Percentiles rank a stretch among this genome's conserved stretches.
Conservation (phyloP, 495 filamentous ascomycete genomes). For the Penicillium coprophilum region DNA sequence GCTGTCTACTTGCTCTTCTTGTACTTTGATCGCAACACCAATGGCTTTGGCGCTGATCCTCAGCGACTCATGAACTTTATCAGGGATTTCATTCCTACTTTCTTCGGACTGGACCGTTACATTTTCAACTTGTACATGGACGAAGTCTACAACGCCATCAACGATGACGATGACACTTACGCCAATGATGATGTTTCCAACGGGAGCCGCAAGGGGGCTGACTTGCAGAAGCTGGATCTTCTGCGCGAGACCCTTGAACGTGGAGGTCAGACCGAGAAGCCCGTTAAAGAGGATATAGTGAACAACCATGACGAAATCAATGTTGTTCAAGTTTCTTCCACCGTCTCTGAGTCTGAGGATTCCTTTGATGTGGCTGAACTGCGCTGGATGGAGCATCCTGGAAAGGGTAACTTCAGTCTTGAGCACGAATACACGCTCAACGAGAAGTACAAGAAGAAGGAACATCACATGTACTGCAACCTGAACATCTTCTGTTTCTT, state of each 20-base stretch:
- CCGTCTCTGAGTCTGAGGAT: slow-evolving; percentile 49
- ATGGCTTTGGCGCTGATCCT: slow-evolving; percentile 68
- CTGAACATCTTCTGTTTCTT: slow-evolving; percentile 90
- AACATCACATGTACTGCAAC: slow-evolving; percentile 87
- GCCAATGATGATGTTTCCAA: slow-evolving; percentile 50
- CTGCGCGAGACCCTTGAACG: slow-evolving; percentile 83
- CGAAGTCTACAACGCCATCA: slow-evolving; percentile 62
- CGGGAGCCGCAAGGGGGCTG: slow-evolving; percentile 57
- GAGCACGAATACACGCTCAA: slow-evolving; percentile 71
- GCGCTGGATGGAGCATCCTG: slow-evolving; percentile 62
- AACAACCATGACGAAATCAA: slow-evolving; percentile 87
- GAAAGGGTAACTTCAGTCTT: slow-evolving; percentile 49
- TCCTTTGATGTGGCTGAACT: slow-evolving; percentile 45
- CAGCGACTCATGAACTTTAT: slow-evolving; percentile 78
- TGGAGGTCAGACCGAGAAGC: slow-evolving; percentile 53
- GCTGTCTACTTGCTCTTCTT: slow-evolving; percentile 76
- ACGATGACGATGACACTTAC: slow-evolving; percentile 60
- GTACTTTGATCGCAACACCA: slow-evolving; percentile 65
- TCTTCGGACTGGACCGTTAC: slow-evolving; percentile 81
- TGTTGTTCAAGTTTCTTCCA: slow-evolving; percentile 57
- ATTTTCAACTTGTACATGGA: slow-evolving; percentile 74
- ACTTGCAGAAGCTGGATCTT: slow-evolving; percentile 76
- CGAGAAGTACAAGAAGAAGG: slow-evolving; percentile 72
- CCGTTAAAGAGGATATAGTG: slow-evolving; percentile 70
- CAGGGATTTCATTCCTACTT: slow-evolving; percentile 80